These are phyloP conservation scores for Mycothermus thermophilus DNA, from an alignment of 495 filamentous ascomycete genomes.

Conservation along the genomic window DNA sequence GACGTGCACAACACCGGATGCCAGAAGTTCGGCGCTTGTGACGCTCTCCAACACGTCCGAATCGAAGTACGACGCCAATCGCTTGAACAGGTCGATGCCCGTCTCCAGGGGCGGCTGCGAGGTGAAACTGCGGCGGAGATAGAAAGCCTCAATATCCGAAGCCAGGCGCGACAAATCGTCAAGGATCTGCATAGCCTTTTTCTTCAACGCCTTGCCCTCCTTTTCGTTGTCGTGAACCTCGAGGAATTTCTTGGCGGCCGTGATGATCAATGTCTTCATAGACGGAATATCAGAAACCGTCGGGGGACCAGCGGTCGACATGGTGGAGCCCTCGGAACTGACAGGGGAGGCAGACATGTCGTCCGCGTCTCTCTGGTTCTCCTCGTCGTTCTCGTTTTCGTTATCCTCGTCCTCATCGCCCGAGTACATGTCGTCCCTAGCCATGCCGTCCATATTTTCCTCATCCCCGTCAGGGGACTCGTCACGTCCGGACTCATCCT, in stretches of 20 bases:
- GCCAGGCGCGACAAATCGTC: slow-evolving; percentile 58
- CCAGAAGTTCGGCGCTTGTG: slow-evolving; percentile 90
- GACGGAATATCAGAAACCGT: slow-evolving; percentile 39
- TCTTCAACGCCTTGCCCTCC: slow-evolving; percentile 51
- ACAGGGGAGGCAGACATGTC: slow-evolving; percentile 58
- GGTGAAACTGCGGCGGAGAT: slow-evolving; percentile 37
- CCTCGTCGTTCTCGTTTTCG: slow-evolving; percentile 37
- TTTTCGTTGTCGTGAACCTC: slow-evolving; percentile 68
- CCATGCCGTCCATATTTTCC: slow-evolving; percentile 18
- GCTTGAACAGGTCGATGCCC: slow-evolving; percentile 54
- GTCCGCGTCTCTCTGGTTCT: slow-evolving; percentile 43
- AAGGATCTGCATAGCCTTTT: slow-evolving; percentile 64
- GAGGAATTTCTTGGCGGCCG: slow-evolving; percentile 66
- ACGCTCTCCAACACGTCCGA: slow-evolving; percentile 78
- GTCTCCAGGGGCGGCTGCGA: slow-evolving; percentile 28
- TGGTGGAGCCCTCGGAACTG: slow-evolving; percentile 44
- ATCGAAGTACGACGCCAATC: slow-evolving; percentile 76
- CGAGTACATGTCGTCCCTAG: slow-evolving; percentile 25
- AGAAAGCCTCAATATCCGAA: slow-evolving; percentile 53
- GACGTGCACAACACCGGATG: slow-evolving; percentile 73
- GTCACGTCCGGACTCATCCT: slow-evolving; percentile 10
- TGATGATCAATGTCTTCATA: slow-evolving; percentile 59
- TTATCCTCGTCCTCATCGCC: slow-evolving; percentile 26
- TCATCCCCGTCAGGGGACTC: slow-evolving; percentile 17
- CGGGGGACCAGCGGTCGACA: slow-evolving; percentile 39